Percentiles rank a stretch among this genome's conserved stretches.
These are phyloP conservation scores for Moesziomyces antarcticus DNA, from an alignment of 1,284 basidiomycete species.

Conservation along the genomic window DNA sequence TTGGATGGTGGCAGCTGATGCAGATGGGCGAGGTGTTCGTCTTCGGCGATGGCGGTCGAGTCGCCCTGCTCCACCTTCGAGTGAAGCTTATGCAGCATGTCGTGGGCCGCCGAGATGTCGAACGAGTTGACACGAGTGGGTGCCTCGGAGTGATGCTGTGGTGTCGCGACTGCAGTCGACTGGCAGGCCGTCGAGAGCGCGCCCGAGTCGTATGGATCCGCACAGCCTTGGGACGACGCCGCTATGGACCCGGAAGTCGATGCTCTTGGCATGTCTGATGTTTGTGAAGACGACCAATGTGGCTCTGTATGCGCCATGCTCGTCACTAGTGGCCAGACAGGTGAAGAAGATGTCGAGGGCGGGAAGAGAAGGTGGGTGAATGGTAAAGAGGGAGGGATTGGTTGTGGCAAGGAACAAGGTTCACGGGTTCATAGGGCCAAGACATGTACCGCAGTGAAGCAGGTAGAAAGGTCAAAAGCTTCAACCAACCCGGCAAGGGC, in stretches of 20 bases:
- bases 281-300: neutral
- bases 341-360: neutral
- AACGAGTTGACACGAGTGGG: slow-evolving; percentile 33
- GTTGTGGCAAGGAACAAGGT: neutral
- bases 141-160: slow-evolving; percentile 15
- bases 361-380: neutral
- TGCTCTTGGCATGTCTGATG: too few species aligned
- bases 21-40: slow-evolving; percentile 28
- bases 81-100: slow-evolving; percentile 23
- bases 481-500: too few species aligned
- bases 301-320: neutral
- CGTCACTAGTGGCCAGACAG: neutral
- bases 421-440: too few species aligned
- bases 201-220: neutral
- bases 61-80: slow-evolving; percentile 28
- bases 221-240: neutral
- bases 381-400: neutral
- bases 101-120: slow-evolving; percentile 15
- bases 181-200: neutral
- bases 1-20: slow-evolving; percentile 15
- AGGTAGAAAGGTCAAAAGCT: too few species aligned
- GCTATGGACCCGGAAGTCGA: too few species aligned
- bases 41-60: slow-evolving; percentile 34
- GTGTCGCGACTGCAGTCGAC: slow-evolving; percentile 19
- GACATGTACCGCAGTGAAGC: too few species aligned